phyloP scores from a whole-genome alignment of 2,329 filamentous ascomycete genomes.

The Cyphellophora attinorum region DNA sequence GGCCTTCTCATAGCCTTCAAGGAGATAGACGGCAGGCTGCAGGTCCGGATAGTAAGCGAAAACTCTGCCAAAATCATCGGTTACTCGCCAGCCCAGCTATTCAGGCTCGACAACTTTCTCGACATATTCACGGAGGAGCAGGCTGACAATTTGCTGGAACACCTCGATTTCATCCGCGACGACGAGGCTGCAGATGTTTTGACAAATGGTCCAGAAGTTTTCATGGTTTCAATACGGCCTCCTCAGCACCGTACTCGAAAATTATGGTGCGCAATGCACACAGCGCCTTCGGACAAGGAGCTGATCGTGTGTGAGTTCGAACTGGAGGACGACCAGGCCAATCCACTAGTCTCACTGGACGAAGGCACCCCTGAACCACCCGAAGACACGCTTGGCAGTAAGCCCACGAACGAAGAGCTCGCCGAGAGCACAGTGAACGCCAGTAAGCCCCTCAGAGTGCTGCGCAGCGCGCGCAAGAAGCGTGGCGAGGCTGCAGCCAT shows the following conservation, averaged over 20 bases:
- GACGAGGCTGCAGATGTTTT: slow-evolving; percentile 63
- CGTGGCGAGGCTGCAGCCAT: slow-evolving; percentile 79
- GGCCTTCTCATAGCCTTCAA: slow-evolving; percentile 66
- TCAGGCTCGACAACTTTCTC: slow-evolving; percentile 65
- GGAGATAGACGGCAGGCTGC: slow-evolving; percentile 61
- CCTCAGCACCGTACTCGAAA: slow-evolving; percentile 51
- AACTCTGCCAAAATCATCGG: slow-evolving; percentile 69
- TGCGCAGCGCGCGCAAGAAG: slow-evolving; percentile 64
- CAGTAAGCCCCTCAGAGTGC: slow-evolving; percentile 67
- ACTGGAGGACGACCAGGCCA: slow-evolving; percentile 62
- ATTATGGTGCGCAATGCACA: slow-evolving; percentile 81
- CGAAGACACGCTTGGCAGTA: slow-evolving; percentile 63
- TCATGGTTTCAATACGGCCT: slow-evolving; percentile 63
- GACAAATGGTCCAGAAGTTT: slow-evolving; percentile 74
- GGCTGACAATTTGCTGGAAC: slow-evolving; percentile 71
- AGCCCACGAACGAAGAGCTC: slow-evolving; percentile 65
- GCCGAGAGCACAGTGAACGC: slow-evolving; percentile 64
- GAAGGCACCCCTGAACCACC: slow-evolving; percentile 54
- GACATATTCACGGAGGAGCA: slow-evolving; percentile 78
- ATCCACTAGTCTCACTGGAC: slow-evolving; percentile 56
- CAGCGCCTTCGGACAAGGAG: slow-evolving; percentile 57
- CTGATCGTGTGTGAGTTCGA: slow-evolving; percentile 84
- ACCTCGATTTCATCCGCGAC: slow-evolving; percentile 79
- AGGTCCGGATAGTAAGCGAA: slow-evolving; percentile 68
- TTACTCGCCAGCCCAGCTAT: slow-evolving; percentile 66